Percentiles rank a stretch among this genome's conserved stretches.
These are phyloP conservation scores for Nadsonia starkeyi-henricii DNA, from an alignment of 1,139 yeast species.

Conservation along the genomic window DNA sequence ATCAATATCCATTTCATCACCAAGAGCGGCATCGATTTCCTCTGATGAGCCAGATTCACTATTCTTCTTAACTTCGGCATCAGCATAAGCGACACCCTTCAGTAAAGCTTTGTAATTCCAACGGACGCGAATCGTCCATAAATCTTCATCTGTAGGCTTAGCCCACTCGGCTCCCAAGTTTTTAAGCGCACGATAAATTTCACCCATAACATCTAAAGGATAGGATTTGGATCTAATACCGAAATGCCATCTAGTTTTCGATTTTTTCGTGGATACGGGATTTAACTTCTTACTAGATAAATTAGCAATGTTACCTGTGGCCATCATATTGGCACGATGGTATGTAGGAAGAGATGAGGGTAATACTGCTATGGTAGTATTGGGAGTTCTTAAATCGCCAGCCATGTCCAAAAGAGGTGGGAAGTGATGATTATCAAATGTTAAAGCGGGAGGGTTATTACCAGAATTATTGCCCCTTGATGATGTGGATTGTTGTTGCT, in stretches of 20 bases:
- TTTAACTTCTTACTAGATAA: slow-evolving; percentile 38
- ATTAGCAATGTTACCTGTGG: slow-evolving; percentile 23
- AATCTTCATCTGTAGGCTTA: slow-evolving; percentile 76
- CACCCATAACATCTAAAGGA: slow-evolving; percentile 98
- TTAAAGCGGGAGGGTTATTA: slow-evolving; percentile 22
- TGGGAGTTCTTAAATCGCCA: slow-evolving; percentile 25
- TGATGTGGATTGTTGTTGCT: slow-evolving; percentile 4
- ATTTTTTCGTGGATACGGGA: slow-evolving; percentile 68
- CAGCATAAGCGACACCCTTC: slow-evolving; percentile 15
- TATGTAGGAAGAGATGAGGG: slow-evolving; percentile 92
- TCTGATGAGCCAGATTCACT: slow-evolving; percentile 2
- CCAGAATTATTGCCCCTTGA: slow-evolving; percentile 10
- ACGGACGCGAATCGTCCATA: slow-evolving; percentile 95
- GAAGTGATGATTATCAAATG: slow-evolving; percentile 22
- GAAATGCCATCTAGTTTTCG: slow-evolving; percentile 96
- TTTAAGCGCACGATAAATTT: slow-evolving; percentile 84
- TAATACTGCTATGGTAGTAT: slow-evolving; percentile 66
- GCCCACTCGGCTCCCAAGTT: slow-evolving; percentile 98
- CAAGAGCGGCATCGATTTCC: not conserved
- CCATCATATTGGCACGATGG: slow-evolving; percentile 86
- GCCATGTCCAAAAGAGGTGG: slow-evolving; percentile 18
- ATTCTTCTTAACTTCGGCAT: slow-evolving; percentile 9
- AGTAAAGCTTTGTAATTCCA: slow-evolving; percentile 62
- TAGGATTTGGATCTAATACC: slow-evolving; percentile 94
- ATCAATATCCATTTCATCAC: slow-evolving; percentile 1